phyloP scores from a whole-genome alignment of 78 protist genomes.

The Chrysochromulina parva region DNA sequence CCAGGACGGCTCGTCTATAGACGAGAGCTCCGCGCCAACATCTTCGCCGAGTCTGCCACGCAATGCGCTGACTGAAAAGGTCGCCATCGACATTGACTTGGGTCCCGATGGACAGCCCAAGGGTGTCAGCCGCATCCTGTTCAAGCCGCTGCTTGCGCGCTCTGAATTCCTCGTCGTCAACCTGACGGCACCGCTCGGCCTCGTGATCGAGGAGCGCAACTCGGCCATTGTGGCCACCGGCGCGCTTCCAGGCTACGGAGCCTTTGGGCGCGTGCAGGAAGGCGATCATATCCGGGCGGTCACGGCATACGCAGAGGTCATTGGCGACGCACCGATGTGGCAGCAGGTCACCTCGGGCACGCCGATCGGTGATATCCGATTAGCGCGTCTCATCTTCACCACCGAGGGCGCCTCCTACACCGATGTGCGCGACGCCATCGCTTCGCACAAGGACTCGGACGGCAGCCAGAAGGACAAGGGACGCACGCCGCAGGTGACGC shows the following conservation, averaged over 20 bases:
- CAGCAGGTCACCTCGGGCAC: neutral
- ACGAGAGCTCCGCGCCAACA: too few species aligned
- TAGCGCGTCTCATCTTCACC: neutral
- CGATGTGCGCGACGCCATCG: neutral
- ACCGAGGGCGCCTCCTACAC: neutral
- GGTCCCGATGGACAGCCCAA: too few species aligned
- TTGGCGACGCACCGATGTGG: neutral
- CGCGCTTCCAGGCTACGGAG: neutral
- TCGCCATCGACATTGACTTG: too few species aligned
- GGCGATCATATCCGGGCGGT: neutral
- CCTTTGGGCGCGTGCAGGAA: neutral
- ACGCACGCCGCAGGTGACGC: neutral
- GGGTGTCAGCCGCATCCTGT: too few species aligned
- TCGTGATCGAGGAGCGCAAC: too few species aligned
- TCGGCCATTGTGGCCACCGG: neutral
- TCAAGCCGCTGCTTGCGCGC: too few species aligned
- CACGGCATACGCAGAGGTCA: neutral
- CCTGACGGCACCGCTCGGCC: too few species aligned
- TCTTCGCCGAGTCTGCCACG: too few species aligned
- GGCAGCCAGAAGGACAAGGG: neutral
- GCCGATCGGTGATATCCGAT: neutral
- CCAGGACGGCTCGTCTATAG: too few species aligned
- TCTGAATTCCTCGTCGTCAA: too few species aligned
- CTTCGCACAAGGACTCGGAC: neutral
- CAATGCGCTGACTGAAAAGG: too few species aligned